Base-by-base conservation (phyloP, 352 stramenopile species). In the Pythium sp. region DNA sequence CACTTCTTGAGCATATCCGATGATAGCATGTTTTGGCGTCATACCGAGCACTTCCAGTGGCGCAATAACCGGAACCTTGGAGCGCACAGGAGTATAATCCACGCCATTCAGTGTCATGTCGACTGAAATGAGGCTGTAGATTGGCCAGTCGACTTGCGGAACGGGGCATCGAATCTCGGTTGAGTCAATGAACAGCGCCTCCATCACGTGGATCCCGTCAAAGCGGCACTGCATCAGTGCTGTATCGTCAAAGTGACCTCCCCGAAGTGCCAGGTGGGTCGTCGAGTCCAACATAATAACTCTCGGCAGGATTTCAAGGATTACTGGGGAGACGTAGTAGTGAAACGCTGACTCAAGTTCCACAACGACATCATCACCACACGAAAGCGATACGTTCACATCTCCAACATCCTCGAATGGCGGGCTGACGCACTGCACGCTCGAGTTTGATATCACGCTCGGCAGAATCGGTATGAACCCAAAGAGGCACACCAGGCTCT, bases 71-170 rank as follows among this genome's bases (percentile, higher is more conserved):
- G 75, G 68, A 41, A 80, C n/a, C 12, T 58, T 76, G 8, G 62
- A 64, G 20, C 70, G 58, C 24, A 60, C 77, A 2, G 30, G 46
- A 24, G 66, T 77, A 9, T 74, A 86, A 38, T 86, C 75, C 7
- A 78, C 41, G 11, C 65, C 70, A 32, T 84, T 84, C 7, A 61
- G 15, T 22, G 75, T 77, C 49, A 84, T 22, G 15, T 82, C 75
- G 20, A 84, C 38, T 4, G 24, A 32, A 2, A 84, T 32, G 38
- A 72, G 68, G 0, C 67, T 75, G 68, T 61, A 76, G 1, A 53
- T 28, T 60, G 62, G 7, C 12, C 61, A 5, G 24, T 62, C 12
- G 38, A 61, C 41, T 70, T 72, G 14, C 6, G 78, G 78, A 12
- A 67, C 53, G 6, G 62, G 46, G 41, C 75, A 85, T 28, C 70